Conservation (phyloP, 768 basidiomycete species). For the Kwoniella sp. region DNA sequence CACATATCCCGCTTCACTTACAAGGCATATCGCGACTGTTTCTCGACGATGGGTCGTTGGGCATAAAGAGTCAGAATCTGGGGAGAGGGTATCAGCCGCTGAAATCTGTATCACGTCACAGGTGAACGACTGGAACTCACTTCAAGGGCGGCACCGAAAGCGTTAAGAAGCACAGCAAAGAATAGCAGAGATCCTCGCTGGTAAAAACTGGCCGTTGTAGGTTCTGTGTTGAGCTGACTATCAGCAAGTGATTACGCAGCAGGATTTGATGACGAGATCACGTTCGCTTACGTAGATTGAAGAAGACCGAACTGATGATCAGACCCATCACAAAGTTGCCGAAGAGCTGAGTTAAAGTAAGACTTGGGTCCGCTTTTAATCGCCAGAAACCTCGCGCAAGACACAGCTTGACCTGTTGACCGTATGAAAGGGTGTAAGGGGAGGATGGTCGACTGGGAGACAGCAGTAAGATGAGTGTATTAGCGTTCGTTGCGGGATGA, state of each 20-base stretch:
- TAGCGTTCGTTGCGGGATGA: slow-evolving; percentile 67
- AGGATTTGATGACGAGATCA: too few relatives aligned
- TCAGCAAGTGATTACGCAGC: background rate
- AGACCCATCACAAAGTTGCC: slow-evolving; percentile 52
- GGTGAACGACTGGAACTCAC: slow-evolving; percentile 16
- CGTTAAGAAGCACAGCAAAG: slow-evolving; percentile 66
- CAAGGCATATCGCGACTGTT: slow-evolving; percentile 60
- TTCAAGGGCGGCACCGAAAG: slow-evolving; percentile 57
- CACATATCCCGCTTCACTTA: slow-evolving; percentile 13
- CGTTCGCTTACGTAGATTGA: slow-evolving; percentile 46
- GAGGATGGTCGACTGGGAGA: slow-evolving; percentile 53
- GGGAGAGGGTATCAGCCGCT: background rate
- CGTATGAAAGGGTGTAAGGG: slow-evolving; percentile 61
- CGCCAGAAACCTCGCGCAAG: slow-evolving; percentile 61
- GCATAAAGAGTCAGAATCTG: slow-evolving; percentile 57
- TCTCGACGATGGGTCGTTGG: slow-evolving; percentile 59
- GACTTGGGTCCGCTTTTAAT: slow-evolving; percentile 58
- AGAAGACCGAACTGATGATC: slow-evolving; percentile 54
- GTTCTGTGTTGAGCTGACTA: slow-evolving; percentile 11
- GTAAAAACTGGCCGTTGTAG: slow-evolving; percentile 47
- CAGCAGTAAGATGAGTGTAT: slow-evolving; percentile 61
- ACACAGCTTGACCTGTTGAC: slow-evolving; percentile 60
- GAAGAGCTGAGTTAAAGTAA: slow-evolving; percentile 52
- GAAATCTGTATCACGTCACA: background rate
- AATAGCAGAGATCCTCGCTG: slow-evolving; percentile 45